Percentiles rank a stretch among this genome's conserved stretches.
Evolutionary conservation across 768 basidiomycete genomes (phyloP).

Genomic region (Trametes cingulata): DNA sequence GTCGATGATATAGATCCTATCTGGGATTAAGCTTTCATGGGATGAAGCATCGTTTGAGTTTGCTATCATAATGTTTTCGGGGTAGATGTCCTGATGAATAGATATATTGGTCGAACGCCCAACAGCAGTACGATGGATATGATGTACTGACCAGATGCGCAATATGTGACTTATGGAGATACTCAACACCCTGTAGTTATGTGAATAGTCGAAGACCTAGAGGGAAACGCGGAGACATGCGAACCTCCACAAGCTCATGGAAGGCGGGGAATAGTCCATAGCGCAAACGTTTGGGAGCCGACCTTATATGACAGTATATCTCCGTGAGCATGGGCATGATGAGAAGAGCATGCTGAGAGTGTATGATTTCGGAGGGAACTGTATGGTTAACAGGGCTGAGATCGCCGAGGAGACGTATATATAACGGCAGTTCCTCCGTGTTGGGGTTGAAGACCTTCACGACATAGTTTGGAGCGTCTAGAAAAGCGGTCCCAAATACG

Average conservation of each 20-base stretch:
- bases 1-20: conserved; percentile 10
- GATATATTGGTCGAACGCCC: background rate
- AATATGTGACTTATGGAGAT: background rate
- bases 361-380: background rate
- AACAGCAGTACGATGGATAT: background rate
- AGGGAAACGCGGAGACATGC: too few species aligned
- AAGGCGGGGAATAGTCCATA: background rate
- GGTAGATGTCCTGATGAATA: background rate
- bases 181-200: background rate
- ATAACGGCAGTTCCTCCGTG: background rate
- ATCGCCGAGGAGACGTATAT: background rate
- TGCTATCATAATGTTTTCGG: background rate
- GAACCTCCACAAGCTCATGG: background rate
- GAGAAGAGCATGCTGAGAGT: background rate
- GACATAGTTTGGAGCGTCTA: too few species aligned
- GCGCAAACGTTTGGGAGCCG: background rate
- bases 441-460: background rate
- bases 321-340: background rate
- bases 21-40: too few species aligned
- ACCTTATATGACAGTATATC: background rate
- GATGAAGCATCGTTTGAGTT: background rate
- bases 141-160: background rate
- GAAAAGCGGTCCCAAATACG: too few species aligned
- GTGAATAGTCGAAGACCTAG: background rate
- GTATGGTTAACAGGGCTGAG: background rate